Percentiles rank a stretch among this genome's conserved stretches.
phyloP scores from a whole-genome alignment of 176 grass and related monocot genomes.

The Saccharum spontaneum region DNA sequence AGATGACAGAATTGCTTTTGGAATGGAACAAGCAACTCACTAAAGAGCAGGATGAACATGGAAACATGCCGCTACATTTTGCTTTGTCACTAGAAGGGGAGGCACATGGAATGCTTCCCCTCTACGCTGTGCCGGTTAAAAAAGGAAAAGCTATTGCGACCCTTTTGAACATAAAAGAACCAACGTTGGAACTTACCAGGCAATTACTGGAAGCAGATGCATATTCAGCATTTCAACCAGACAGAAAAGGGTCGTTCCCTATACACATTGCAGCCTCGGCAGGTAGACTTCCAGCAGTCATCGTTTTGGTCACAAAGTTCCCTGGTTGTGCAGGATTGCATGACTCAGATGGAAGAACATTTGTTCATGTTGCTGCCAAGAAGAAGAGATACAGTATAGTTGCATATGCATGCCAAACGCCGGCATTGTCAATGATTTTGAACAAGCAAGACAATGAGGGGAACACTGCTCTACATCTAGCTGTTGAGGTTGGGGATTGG shows the following conservation, averaged over 20 bases:
- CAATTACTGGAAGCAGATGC: slow-evolving; percentile 29
- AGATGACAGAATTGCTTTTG: slow-evolving; percentile 35
- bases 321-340: slow-evolving; percentile 23
- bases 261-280: slow-evolving; percentile 40
- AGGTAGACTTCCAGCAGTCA: slow-evolving; percentile 7
- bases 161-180: slow-evolving; percentile 1
- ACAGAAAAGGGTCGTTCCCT: slow-evolving; percentile 26
- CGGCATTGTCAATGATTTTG: background rate
- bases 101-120: slow-evolving; percentile 5
- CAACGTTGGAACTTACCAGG: background rate
- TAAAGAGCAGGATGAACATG: slow-evolving; percentile 28
- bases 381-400: slow-evolving; percentile 5
- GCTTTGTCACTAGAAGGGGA: background rate
- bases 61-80: slow-evolving; percentile 44
- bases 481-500: slow-evolving; percentile 16
- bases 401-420: background rate
- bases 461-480: slow-evolving; percentile 33
- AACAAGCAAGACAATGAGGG: slow-evolving; percentile 38
- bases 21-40: slow-evolving; percentile 39
- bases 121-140: slow-evolving; percentile 8
- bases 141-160: background rate
- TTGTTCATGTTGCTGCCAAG: slow-evolving; percentile 40
- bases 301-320: background rate
- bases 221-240: slow-evolving; percentile 15
- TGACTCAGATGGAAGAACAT: slow-evolving; percentile 31